phyloP scores from a whole-genome alignment of 1,139 yeast species.

The Yamadazyma diddensiae region DNA sequence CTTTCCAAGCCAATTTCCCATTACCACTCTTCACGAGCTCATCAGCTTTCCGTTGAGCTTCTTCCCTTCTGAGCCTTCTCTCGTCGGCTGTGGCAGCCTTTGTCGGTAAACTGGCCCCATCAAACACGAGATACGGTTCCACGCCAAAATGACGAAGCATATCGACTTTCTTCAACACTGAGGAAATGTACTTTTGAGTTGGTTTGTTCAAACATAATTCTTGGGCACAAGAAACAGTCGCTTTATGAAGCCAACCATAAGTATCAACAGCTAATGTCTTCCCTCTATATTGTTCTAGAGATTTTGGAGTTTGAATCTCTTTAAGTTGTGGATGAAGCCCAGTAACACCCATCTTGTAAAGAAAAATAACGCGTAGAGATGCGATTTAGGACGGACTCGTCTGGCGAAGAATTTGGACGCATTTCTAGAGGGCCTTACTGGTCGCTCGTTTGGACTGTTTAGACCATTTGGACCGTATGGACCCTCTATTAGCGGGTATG shows the following conservation, averaged over 20 bases:
- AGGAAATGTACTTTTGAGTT: slow-evolving; percentile 63
- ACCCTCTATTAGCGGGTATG: too few species aligned
- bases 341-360: slow-evolving; percentile 62
- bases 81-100: slow-evolving; percentile 72
- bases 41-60: slow-evolving; percentile 57
- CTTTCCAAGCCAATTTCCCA: slow-evolving; percentile 58
- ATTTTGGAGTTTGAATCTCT: slow-evolving; percentile 61
- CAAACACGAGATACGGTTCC: slow-evolving; percentile 87
- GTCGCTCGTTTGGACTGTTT: too few species aligned
- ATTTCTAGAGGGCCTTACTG: background rate
- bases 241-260: slow-evolving; percentile 94
- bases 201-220: slow-evolving; percentile 74
- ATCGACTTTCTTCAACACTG: slow-evolving; percentile 58
- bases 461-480: too few species aligned
- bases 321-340: slow-evolving; percentile 76
- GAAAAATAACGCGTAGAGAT: too few species aligned
- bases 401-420: slow-evolving; percentile 1
- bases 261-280: slow-evolving; percentile 88
- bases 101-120: slow-evolving; percentile 84
- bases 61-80: slow-evolving; percentile 54
- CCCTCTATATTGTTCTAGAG: slow-evolving; percentile 64
- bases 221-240: slow-evolving; percentile 78
- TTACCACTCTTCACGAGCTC: slow-evolving; percentile 52
- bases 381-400: too few species aligned
- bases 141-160: slow-evolving; percentile 70